Evolutionary conservation across 2,329 filamentous ascomycete genomes (phyloP), one percentile per base, ranked within the genome.

Genomic region (Arthrobotrys pseudoclavata): DNA sequence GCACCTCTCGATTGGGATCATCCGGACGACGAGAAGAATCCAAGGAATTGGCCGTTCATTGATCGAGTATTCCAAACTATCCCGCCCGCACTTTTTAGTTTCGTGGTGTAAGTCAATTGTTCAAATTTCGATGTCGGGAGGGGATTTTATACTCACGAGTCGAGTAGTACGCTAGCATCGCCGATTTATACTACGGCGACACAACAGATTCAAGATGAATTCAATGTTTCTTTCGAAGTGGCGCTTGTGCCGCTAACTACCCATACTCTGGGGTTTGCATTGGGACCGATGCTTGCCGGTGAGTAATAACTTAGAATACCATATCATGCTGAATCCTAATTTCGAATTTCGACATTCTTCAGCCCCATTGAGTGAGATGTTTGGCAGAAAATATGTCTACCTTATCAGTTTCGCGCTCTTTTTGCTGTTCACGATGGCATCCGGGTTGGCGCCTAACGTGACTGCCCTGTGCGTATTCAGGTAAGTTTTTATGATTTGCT

Each of bases 1-100:
- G 50, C 22, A 26, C 40, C 64, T 53, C 60, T 67, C 20, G 81
- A 83, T 67, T 84, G 83, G 83, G 78, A 82, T 77, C 82, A 83
- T 0, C 82, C 82, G 12, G 68, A 82, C 18, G 83, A 84, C 61
- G 79, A 81, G 6, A 83, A 82, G 1, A 85, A 85, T 45, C 84
- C 84, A 9, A 81, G 82, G 68, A 85, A 84, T 48, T 85, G 84
- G 84, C 79, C 82, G 3, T 71, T 80, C 5, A 76, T 77, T 57
- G 80, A 82, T 45, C 81, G 82, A 15, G 61, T 82, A 22, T 83
- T 83, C 50, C 83, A 85, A 61, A 82, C 82, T 0, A 60, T 81
- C 3, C 80, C 82, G 6, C 82, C 84, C 7, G 83, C 82, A 6
- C 68, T 83, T 1, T 82, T 84, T 13, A 82, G 82, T 1, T 85